Conservation (phyloP, 1,284 basidiomycete species). For the Pseudozyma pruni region DNA sequence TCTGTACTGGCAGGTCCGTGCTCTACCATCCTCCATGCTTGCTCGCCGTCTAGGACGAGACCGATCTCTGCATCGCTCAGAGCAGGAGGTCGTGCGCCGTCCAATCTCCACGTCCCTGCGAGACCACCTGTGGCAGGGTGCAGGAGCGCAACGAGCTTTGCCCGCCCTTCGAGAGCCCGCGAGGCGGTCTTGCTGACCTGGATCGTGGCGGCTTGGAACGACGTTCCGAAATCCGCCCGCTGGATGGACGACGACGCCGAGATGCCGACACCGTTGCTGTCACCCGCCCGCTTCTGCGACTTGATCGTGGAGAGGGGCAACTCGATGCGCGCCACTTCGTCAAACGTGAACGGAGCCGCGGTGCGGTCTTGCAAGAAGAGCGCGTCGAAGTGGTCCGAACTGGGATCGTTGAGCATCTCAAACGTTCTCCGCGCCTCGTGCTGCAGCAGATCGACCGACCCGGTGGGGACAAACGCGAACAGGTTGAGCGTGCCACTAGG, state of each 20-base stretch:
- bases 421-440: constrained; percentile 60
- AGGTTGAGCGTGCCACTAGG: constrained; percentile 82
- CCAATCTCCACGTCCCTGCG: constrained; percentile 42
- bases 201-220: constrained; percentile 44
- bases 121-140: constrained; percentile 40
- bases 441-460: constrained; percentile 77
- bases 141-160: constrained; percentile 46
- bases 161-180: constrained; percentile 34
- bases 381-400: constrained; percentile 77
- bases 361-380: constrained; percentile 74
- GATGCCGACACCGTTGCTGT: constrained; percentile 13
- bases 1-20: constrained; percentile 72
- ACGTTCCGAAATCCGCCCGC: constrained; percentile 49
- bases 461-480: constrained; percentile 69
- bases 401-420: constrained; percentile 62
- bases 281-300: background rate
- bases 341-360: constrained; percentile 63
- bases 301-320: constrained; percentile 21
- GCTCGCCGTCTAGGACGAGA: constrained; percentile 49
- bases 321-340: constrained; percentile 64
- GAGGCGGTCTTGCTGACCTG: constrained; percentile 55
- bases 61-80: constrained; percentile 54
- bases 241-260: constrained; percentile 25
- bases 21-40: constrained; percentile 65
- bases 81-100: constrained; percentile 24